Percentiles rank a stretch among this genome's conserved stretches.
These are phyloP conservation scores for Asparagopsis taxiformis DNA, from an alignment of 31 red algal genomes.

Conservation along the genomic window DNA sequence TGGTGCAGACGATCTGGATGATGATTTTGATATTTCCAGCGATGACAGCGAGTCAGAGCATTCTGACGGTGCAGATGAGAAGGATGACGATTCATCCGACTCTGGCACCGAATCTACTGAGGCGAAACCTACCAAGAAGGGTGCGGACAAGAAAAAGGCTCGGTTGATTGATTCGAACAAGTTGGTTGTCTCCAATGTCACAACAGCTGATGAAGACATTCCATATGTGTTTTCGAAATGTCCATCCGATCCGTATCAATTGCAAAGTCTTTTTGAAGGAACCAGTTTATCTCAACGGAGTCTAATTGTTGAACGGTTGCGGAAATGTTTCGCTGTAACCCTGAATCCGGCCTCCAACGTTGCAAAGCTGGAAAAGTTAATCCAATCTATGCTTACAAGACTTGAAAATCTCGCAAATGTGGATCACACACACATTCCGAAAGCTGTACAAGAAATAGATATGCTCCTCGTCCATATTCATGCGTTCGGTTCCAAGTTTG, in stretches of 20 bases:
- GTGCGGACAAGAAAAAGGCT: not conserved
- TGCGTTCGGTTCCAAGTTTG: constrained; percentile 18
- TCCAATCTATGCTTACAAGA: constrained; percentile 22
- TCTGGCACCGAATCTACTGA: too few relatives aligned
- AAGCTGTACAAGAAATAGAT: constrained; percentile 56
- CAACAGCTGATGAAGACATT: constrained; percentile 20
- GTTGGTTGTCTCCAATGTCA: constrained; percentile 4
- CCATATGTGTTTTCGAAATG: constrained; percentile 53
- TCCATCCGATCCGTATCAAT: constrained; percentile 11
- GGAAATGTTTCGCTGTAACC: constrained; percentile 61
- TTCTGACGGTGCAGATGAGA: constrained; percentile 10
- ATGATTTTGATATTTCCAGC: constrained; percentile 15
- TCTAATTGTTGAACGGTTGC: constrained; percentile 45
- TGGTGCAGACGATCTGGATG: constrained; percentile 50
- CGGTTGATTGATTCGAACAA: constrained; percentile 3
- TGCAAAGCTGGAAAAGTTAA: constrained; percentile 22
- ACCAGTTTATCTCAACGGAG: constrained; percentile 28
- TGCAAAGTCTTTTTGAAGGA: constrained; percentile 47
- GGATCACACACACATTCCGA: not conserved
- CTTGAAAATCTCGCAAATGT: constrained; percentile 13
- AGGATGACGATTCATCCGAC: constrained; percentile 18
- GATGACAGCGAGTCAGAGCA: constrained; percentile 26
- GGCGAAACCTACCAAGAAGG: not conserved
- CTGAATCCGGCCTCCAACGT: constrained; percentile 45
- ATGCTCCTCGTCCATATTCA: constrained; percentile 53